Conservation (phyloP, 2,329 filamentous ascomycete genomes). For the Alternaria sp. region DNA sequence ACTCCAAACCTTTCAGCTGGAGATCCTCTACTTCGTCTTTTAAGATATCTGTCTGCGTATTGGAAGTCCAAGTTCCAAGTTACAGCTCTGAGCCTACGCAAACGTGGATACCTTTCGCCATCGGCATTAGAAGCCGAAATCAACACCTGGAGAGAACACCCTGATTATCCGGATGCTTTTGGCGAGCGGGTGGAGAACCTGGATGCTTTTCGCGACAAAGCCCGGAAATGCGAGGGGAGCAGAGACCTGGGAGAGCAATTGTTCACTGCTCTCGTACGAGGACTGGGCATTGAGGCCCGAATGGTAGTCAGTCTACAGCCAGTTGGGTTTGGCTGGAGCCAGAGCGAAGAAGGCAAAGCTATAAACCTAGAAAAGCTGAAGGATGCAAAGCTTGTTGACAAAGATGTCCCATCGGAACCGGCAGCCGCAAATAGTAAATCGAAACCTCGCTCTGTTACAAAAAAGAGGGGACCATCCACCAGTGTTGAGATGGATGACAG, state of each 20-base stretch:
- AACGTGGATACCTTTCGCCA: conserved; percentile 86
- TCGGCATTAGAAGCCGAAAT: conserved; percentile 76
- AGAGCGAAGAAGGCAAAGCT: conserved; percentile 76
- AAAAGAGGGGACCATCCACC: conserved; percentile 7
- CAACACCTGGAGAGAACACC: conserved; percentile 71
- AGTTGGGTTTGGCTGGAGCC: conserved; percentile 89
- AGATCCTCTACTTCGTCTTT: conserved; percentile 79
- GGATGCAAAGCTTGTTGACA: conserved; percentile 6
- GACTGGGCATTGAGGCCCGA: conserved; percentile 80
- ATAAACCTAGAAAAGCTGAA: conserved; percentile 48
- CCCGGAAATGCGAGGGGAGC: conserved; percentile 77
- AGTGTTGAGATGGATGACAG: conserved; percentile 53
- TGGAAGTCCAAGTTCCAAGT: conserved; percentile 87
- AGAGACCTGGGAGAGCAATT: conserved; percentile 88
- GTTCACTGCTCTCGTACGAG: conserved; percentile 84
- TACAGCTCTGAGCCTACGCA: conserved; percentile 81
- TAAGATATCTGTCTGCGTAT: conserved; percentile 80
- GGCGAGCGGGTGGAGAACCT: conserved; percentile 78
- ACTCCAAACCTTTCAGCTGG: conserved; percentile 80
- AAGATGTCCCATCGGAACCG: background rate
- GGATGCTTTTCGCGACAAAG: conserved; percentile 72
- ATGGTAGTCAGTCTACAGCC: conserved; percentile 87
- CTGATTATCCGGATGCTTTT: conserved; percentile 69
- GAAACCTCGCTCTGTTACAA: conserved; percentile 15
- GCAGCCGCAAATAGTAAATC: conserved; percentile 16